These are phyloP conservation scores for Citrullus colocynthis DNA, from an alignment of 306 rosid genomes.

Conservation along the genomic window DNA sequence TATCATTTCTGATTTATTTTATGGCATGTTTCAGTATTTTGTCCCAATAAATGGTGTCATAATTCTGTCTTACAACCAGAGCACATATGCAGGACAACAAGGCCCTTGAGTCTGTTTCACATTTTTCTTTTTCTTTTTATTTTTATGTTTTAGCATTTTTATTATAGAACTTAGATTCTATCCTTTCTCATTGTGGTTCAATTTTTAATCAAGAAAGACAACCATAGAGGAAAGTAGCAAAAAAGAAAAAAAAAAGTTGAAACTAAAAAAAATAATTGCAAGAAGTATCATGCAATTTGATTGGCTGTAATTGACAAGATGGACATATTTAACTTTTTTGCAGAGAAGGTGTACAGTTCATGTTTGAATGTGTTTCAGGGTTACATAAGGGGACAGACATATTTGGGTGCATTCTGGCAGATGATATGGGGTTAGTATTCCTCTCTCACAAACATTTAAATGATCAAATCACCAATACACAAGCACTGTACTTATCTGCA, in stretches of 20 bases:
- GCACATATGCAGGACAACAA: neutral
- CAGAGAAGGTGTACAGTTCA: constrained; percentile 98
- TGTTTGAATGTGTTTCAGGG: constrained; percentile 89
- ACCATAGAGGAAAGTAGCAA: neutral
- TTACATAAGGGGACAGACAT: constrained; percentile 37
- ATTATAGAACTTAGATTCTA: neutral
- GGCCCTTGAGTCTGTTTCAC: neutral
- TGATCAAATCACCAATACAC: neutral
- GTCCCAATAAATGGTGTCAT: neutral
- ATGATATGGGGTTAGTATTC: constrained; percentile 79
- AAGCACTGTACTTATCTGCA: neutral
- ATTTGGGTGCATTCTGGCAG: constrained; percentile 92
- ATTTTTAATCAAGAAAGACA: neutral
- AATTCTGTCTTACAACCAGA: neutral
- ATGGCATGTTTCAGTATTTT: neutral
- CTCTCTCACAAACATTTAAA: constrained; percentile 8
- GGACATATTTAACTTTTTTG: constrained; percentile 16
- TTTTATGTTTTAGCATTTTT: neutral
- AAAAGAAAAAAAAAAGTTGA: neutral
- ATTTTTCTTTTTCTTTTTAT: neutral
- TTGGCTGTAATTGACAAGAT: constrained; percentile 8
- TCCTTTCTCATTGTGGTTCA: neutral
- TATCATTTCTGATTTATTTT: constrained; percentile 11
- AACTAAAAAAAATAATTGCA: neutral
- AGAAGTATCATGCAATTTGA: neutral